Percentiles rank a stretch among this genome's conserved stretches.
Conservation (phyloP, 805 yeast genomes). For the Yarrowia deformans region DNA sequence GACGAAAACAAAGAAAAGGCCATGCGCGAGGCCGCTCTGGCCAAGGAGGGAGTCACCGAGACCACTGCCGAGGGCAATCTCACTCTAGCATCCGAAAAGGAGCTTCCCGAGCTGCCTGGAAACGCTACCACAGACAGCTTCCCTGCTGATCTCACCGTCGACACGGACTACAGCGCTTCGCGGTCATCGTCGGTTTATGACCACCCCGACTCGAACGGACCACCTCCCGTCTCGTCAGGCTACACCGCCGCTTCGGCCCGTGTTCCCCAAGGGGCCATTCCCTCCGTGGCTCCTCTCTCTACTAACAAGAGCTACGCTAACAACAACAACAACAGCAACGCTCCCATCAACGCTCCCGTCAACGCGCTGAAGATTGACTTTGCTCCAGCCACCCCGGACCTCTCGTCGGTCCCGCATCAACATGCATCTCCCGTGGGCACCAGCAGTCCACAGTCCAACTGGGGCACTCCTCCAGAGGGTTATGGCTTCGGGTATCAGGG, state of each 20-base stretch:
- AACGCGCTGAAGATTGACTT: slow-evolving; percentile 28
- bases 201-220: neutral
- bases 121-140: slow-evolving; percentile 13
- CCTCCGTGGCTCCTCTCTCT: neutral
- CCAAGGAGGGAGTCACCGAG: no score
- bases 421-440: slow-evolving; percentile 39
- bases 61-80: neutral
- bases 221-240: neutral
- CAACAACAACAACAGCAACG: no score
- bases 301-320: neutral
- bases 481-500: neutral
- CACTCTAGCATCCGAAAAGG: slow-evolving; percentile 4
- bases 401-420: slow-evolving; percentile 21
- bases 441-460: slow-evolving; percentile 25
- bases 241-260: slow-evolving; percentile 12
- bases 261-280: neutral
- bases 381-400: slow-evolving; percentile 34
- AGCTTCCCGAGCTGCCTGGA: slow-evolving; percentile 10
- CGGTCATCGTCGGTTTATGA: slow-evolving; percentile 23
- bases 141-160: slow-evolving; percentile 32
- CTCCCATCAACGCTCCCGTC: slow-evolving; percentile 12
- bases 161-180: slow-evolving; percentile 5
- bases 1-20: slow-evolving; percentile 29
- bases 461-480: slow-evolving; percentile 38
- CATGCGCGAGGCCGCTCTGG: no score